Base-by-base conservation (phyloP, 495 filamentous ascomycete species). In the Letharia columbiana region DNA sequence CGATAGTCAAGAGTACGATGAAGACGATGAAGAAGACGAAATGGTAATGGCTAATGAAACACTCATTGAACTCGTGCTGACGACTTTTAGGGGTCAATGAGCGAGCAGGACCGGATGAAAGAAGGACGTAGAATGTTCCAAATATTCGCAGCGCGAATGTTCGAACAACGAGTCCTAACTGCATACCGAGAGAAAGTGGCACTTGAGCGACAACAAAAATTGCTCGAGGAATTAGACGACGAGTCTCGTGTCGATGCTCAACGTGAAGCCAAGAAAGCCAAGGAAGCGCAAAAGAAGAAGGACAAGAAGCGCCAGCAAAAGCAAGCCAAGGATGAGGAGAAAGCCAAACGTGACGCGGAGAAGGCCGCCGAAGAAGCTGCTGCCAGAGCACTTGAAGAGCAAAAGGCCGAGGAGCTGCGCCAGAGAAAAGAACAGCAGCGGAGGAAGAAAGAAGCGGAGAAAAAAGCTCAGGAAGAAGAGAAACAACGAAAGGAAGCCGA, bases 51-150 rank as follows among this genome's bases (percentile, higher is more conserved):
- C 72, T 56, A 59, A 61, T 37, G 45, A 62, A 61, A 59, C 56
- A 67, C 47, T 64, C 68, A 65, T 57, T 64, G 66, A 67, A 37
- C 82, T 73, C 79, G 50, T 71, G 71, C 72, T 81, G 69, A 77
- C 70, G 66, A 54, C 61, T 63, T 69, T 49, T 73, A 97, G 94
- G 91, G 96, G 72, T 85, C 89, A 40, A 95, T 98, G 91, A 96
- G 91, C 18, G 93, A 98, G 77, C 90, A 95, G 74, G 93, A 99
- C 77, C 90, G 94, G 44, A 98, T 99, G 94, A 91, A 99, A 73
- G 94, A 98, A 79, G 94, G 94, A 60, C 85, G 95, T 60, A 83
- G 94, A 66, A 99, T 99, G 94, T 99, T 99, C 74, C 94, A 99
- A 75, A 99, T 99, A 74, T 98, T 99, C 76, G 94, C 94, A 62